Percentiles rank a stretch among this genome's conserved stretches.
Evolutionary conservation across 495 filamentous ascomycete species (phyloP).

Genomic region (Delitschia confertaspora): DNA sequence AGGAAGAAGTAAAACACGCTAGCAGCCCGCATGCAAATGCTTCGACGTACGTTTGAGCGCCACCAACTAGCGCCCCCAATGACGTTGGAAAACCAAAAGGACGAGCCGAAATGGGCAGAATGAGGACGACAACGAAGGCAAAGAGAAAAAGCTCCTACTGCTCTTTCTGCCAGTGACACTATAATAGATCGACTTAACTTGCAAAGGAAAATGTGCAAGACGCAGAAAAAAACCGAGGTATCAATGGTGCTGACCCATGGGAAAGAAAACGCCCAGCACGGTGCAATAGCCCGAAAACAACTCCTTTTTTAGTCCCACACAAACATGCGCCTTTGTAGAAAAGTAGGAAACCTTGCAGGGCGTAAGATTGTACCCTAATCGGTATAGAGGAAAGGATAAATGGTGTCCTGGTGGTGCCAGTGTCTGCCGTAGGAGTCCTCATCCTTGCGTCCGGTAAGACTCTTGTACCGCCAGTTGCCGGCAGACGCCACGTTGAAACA

Average conservation of each 20-base stretch:
- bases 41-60: slow-evolving; percentile 8
- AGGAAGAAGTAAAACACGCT: background rate
- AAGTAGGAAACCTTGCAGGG: slow-evolving; percentile 1
- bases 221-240: slow-evolving; percentile 18
- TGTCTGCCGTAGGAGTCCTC: background rate
- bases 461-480: background rate
- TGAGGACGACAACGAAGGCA: background rate
- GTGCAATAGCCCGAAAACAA: slow-evolving; percentile 15
- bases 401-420: slow-evolving; percentile 1
- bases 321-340: slow-evolving; percentile 11
- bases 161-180: too few species aligned
- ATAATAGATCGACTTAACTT: background rate
- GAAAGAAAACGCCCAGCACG: slow-evolving; percentile 19
- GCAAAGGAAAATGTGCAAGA: slow-evolving; percentile 1
- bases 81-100: background rate
- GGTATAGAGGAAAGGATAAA: background rate
- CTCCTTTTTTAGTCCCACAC: slow-evolving; percentile 24
- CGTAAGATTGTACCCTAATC: background rate
- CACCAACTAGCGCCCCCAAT: background rate
- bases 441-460: background rate
- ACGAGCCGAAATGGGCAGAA: background rate
- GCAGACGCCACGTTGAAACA: background rate
- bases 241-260: slow-evolving; percentile 16
- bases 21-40: slow-evolving; percentile 1
- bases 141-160: slow-evolving; percentile 5